Conservation (phyloP, 2,329 filamentous ascomycete species). For the Lasiodiplodia theobromae region DNA sequence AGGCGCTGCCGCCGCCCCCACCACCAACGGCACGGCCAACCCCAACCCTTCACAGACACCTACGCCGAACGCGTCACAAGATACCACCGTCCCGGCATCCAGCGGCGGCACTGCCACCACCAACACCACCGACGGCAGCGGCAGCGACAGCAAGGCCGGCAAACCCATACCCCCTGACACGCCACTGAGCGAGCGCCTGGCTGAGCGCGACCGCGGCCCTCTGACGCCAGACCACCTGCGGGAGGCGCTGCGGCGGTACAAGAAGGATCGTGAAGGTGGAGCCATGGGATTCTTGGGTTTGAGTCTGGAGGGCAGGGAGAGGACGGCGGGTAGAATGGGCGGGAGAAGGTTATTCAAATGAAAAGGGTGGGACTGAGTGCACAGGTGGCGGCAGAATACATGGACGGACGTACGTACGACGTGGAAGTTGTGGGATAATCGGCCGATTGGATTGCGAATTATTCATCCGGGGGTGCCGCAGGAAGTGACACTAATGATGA, state of each 20-base stretch:
- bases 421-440: background rate
- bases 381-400: background rate
- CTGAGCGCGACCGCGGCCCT: constrained; percentile 59
- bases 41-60: constrained; percentile 1
- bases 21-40: constrained; percentile 4
- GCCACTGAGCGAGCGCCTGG: constrained; percentile 28
- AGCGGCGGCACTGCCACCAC: background rate
- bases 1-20: background rate
- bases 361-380: background rate
- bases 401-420: background rate
- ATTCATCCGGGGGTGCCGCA: background rate
- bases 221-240: constrained; percentile 77
- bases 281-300: constrained; percentile 60
- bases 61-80: constrained; percentile 13
- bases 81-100: constrained; percentile 10
- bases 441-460: background rate
- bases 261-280: constrained; percentile 67
- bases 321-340: constrained; percentile 52
- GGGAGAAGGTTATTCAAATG: constrained; percentile 55
- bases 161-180: constrained; percentile 18
- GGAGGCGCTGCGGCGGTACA: constrained; percentile 75
- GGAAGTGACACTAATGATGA: background rate
- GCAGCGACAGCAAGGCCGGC: background rate
- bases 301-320: constrained; percentile 57
- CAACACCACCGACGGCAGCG: background rate